phyloP scores from a whole-genome alignment of 208 protist genomes.

The Balamuthia mandrillaris region DNA sequence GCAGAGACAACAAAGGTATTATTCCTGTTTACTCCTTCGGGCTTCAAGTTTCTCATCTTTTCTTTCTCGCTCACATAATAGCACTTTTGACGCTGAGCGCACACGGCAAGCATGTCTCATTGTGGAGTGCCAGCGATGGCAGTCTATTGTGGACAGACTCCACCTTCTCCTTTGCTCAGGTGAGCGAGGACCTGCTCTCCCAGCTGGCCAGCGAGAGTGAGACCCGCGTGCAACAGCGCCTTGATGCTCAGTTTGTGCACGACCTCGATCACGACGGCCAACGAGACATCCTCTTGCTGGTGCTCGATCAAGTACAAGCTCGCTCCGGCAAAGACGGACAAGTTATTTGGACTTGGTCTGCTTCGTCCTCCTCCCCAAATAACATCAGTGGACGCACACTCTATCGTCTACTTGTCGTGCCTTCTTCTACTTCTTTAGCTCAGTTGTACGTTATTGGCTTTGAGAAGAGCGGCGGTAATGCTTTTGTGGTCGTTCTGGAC shows the following conservation, averaged over 20 bases:
- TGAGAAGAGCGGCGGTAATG: background rate
- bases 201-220: background rate
- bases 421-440: background rate
- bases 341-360: conserved; percentile 14
- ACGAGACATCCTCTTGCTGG: background rate
- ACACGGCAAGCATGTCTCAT: background rate
- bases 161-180: background rate
- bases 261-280: background rate
- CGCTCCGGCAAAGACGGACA: background rate
- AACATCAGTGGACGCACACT: background rate
- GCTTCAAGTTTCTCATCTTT: too few relatives aligned
- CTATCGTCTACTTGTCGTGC: background rate
- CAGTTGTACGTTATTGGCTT: background rate
- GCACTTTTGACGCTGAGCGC: conserved; percentile 28
- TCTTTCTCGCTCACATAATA: too few relatives aligned
- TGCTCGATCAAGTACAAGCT: background rate
- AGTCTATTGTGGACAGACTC: conserved; percentile 3
- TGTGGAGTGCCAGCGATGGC: conserved; percentile 5
- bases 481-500: background rate
- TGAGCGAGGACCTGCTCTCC: background rate
- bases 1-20: too few relatives aligned
- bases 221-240: background rate
- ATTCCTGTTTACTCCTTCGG: too few relatives aligned
- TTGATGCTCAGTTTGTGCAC: background rate
- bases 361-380: background rate